Base-by-base conservation (phyloP, 2,329 filamentous ascomycete genomes). In the Chalaropsis ovoidea region DNA sequence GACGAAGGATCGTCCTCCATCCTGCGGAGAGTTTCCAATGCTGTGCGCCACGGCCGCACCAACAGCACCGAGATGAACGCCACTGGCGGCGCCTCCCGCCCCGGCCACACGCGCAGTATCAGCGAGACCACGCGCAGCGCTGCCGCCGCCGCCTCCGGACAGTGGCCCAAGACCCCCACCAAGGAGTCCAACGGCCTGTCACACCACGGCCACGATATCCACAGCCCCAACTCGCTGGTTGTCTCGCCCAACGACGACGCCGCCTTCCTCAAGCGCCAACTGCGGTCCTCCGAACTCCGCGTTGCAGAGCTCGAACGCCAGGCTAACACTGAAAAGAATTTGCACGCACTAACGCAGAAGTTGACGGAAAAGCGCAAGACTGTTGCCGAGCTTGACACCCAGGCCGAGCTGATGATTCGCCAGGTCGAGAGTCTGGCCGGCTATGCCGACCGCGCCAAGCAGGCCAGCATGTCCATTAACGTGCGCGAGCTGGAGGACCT, bases 341-440 rank as follows among this genome's bases (percentile, higher is more conserved):
- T 86, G 27, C 88, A 88, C 75, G 87, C 86, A 70, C 85, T 95
- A 39, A 95, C 95, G 75, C 91, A 88, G 70, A 93, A 92, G 73
- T 79, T 97, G 27, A 82, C 89, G 43, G 92, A 97, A 75, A 97
- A 97, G 78, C 83, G 94, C 67, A 96, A 95, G 71, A 97, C 94
- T 0, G 94, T 99, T 74, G 93, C 93, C 6, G 89, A 95, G 19
- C 80, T 97, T 63, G 93, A 97, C 73, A 93, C 92, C 0, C 90
- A 96, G 75, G 90, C 91, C 62, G 93, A 97, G 76, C 92, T 97
- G 74, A 93, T 96, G 76, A 89, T 97, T 71, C 87, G 89, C 49
- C 91, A 97, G 74, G 80, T 97, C 19, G 90, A 95, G 72, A 87
- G 93, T 45, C 82, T 96, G 71, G 92, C 90, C 3, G 90, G 92